A percentile compares a stretch with the other conserved stretches of the same genome.
Conservation (phyloP, 192 early-diverging fungal species). For the Backusella parvicylindrica region DNA sequence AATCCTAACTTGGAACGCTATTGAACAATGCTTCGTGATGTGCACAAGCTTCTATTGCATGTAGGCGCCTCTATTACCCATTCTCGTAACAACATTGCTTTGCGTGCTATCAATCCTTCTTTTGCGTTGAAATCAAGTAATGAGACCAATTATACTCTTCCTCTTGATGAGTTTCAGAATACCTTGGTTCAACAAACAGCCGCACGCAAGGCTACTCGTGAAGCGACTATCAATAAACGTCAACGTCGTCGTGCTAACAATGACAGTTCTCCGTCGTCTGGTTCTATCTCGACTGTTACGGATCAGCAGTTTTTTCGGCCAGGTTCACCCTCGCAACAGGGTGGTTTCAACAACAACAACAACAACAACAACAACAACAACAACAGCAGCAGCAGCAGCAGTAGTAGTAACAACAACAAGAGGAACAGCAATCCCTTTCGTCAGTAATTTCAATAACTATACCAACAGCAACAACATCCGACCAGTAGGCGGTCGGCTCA, state of each 20-base stretch:
- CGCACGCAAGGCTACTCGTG: background rate
- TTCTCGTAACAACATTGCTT: background rate
- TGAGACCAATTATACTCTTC: background rate
- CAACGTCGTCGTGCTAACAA: too few species aligned
- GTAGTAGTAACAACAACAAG: too few species aligned
- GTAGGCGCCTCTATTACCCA: background rate
- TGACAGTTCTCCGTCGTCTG: background rate
- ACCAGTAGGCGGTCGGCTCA: conserved; percentile 20
- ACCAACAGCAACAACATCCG: background rate
- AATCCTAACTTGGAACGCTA: too few species aligned
- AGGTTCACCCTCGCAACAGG: background rate
- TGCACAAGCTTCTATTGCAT: too few species aligned
- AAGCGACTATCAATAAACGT: background rate
- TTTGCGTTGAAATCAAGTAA: background rate
- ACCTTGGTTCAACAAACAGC: background rate
- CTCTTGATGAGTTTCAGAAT: too few species aligned
- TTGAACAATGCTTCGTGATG: too few species aligned
- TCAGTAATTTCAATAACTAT: too few species aligned
- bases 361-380: background rate
- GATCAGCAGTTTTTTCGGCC: conserved; percentile 16
- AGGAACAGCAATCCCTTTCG: too few species aligned
- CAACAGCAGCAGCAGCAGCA: background rate
- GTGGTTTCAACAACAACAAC: conserved; percentile 1
- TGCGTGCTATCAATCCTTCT: background rate
- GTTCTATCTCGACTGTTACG: background rate